These are phyloP conservation scores for Spergularia bocconei DNA, from an alignment of 148 eudicot species.

Conservation along the genomic window DNA sequence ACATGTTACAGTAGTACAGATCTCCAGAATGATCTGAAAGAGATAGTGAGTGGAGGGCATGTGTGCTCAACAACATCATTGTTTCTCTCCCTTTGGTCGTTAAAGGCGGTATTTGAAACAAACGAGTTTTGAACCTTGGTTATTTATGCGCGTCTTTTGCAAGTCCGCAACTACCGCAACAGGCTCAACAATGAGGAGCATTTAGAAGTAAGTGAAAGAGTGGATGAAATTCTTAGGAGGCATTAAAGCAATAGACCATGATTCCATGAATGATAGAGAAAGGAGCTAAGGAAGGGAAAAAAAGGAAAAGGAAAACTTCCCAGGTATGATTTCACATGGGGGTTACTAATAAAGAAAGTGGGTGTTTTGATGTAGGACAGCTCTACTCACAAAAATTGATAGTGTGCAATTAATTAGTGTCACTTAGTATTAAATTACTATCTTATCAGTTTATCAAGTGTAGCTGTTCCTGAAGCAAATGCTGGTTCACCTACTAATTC, in stretches of 20 bases:
- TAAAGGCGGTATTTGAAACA: too few relatives aligned
- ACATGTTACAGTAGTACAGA: too few relatives aligned
- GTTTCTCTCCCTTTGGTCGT: neutral
- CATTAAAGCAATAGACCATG: slow-evolving; percentile 5
- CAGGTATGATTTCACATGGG: slow-evolving; percentile 40
- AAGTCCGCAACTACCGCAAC: neutral
- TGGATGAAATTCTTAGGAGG: neutral
- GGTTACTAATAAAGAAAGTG: slow-evolving; percentile 29
- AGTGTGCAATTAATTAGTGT: neutral
- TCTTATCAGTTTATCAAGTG: neutral
- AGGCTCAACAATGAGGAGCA: slow-evolving; percentile 16
- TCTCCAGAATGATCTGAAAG: too few relatives aligned
- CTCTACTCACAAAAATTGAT: slow-evolving; percentile 6
- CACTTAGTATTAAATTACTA: slow-evolving; percentile 14
- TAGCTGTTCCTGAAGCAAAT: neutral
- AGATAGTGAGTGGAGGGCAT: neutral
- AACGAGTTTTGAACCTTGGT: too few relatives aligned
- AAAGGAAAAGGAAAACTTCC: neutral
- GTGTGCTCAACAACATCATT: slow-evolving; percentile 22
- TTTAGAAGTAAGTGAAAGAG: neutral
- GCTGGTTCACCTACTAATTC: slow-evolving; percentile 5
- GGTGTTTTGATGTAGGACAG: slow-evolving; percentile 28
- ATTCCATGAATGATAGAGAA: slow-evolving; percentile 1
- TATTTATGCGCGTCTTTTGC: too few relatives aligned
- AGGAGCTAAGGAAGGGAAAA: slow-evolving; percentile 16